Percentiles rank a stretch among this genome's conserved stretches.
phyloP scores from a whole-genome alignment of 2,329 filamentous ascomycete genomes.

The Septoria linicola region DNA sequence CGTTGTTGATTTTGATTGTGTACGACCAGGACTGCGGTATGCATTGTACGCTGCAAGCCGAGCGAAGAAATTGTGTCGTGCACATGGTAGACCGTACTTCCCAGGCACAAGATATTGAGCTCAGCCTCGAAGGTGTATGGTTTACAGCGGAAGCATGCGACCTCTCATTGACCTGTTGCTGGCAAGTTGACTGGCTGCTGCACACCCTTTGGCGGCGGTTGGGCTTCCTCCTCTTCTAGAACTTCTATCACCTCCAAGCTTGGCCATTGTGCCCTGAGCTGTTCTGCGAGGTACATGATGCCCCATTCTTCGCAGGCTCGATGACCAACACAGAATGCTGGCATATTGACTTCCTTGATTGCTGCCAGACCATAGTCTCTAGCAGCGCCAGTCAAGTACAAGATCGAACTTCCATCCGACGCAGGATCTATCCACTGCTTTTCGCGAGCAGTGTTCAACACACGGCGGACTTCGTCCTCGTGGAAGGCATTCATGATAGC shows the following conservation, averaged over 20 bases:
- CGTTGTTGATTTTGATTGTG: constrained; percentile 10
- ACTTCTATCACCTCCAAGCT: constrained; percentile 37
- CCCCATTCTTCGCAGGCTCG: constrained; percentile 43
- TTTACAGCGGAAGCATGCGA: too few relatives aligned
- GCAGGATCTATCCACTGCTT: constrained; percentile 14
- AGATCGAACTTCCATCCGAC: constrained; percentile 32
- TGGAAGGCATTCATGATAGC: constrained; percentile 46
- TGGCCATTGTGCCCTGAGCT: constrained; percentile 36
- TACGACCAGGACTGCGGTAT: constrained; percentile 6
- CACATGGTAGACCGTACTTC: too few relatives aligned
- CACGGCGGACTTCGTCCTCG: constrained; percentile 39
- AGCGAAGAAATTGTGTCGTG: neutral
- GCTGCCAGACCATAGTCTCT: constrained; percentile 37
- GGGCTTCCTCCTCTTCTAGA: constrained; percentile 38
- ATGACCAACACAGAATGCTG: constrained; percentile 40
- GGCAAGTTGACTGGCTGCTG: too few relatives aligned
- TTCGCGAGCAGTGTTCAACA: constrained; percentile 34
- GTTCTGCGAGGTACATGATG: constrained; percentile 37
- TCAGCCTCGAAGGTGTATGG: too few relatives aligned
- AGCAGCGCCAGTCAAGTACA: constrained; percentile 43
- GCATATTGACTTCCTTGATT: constrained; percentile 36
- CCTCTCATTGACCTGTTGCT: too few relatives aligned
- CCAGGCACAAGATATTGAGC: too few relatives aligned
- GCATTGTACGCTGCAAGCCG: neutral
- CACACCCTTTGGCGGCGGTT: too few relatives aligned